These are phyloP conservation scores for Sapria himalayana DNA, from an alignment of 345 rosid genomes.

Conservation along the genomic window DNA sequence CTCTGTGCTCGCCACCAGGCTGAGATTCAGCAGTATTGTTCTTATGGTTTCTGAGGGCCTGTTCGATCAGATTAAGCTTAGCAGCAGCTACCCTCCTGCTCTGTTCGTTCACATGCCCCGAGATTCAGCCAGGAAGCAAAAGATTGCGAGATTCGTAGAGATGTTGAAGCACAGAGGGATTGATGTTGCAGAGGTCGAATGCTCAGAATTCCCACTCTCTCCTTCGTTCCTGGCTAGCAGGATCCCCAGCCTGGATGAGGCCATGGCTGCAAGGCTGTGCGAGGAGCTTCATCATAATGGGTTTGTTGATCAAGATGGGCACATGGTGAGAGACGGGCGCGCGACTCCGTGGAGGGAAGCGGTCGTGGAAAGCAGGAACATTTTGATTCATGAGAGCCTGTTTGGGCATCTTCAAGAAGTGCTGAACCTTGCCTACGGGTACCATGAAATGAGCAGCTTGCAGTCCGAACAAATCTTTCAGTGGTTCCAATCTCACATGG, in stretches of 20 bases:
- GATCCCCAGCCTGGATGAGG: conserved; percentile 32
- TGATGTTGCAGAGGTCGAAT: conserved; percentile 62
- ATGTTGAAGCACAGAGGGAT: conserved; percentile 36
- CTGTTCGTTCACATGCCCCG: conserved; percentile 92
- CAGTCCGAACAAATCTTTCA: conserved; percentile 60
- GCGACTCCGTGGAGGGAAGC: conserved; percentile 43
- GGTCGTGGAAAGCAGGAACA: conserved; percentile 13
- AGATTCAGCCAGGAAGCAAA: conserved; percentile 39
- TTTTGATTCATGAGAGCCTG: conserved; percentile 25
- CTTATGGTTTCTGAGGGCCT: conserved; percentile 82
- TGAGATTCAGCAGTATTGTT: conserved; percentile 47
- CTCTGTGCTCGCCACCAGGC: conserved; percentile 38
- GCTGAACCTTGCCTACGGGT: conserved; percentile 76
- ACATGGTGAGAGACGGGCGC: conserved; percentile 63
- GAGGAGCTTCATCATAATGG: conserved; percentile 32
- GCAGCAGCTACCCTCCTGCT: conserved; percentile 48
- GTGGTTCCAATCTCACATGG: conserved; percentile 81
- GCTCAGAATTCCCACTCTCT: conserved; percentile 42
- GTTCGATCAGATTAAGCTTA: conserved; percentile 35
- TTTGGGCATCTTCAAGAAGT: conserved; percentile 67
- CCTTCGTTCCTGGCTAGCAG: conserved; percentile 34
- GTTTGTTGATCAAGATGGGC: conserved; percentile 48
- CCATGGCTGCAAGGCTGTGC: conserved; percentile 32
- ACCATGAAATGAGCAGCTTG: conserved; percentile 87
- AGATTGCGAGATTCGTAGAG: conserved; percentile 32